Evolutionary conservation across 257 asterid genomes (phyloP).

Genomic region (Prunella vulgaris): DNA sequence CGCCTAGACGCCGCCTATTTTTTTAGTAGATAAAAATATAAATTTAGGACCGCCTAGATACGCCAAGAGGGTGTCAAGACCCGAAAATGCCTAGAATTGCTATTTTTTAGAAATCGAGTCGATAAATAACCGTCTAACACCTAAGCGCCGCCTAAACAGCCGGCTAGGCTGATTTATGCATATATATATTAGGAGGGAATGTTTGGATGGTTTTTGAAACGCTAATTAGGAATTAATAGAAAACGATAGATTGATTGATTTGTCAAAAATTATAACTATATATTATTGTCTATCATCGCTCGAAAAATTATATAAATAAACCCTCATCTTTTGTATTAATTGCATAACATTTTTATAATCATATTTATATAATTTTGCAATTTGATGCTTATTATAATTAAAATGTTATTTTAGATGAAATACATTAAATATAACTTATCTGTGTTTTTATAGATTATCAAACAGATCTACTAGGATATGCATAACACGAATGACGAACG

Average conservation of each 20-base stretch:
- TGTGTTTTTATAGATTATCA: background rate
- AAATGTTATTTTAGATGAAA: background rate
- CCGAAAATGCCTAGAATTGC: no score
- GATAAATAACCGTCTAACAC: no score
- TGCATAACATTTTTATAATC: no score
- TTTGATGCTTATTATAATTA: background rate
- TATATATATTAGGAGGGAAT: background rate
- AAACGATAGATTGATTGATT: background rate
- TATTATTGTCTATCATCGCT: background rate
- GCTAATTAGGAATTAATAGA: background rate
- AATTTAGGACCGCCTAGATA: no score
- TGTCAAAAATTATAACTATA: background rate
- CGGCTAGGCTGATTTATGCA: no score
- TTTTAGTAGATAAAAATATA: no score
- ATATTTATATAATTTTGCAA: no score
- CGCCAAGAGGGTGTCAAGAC: no score
- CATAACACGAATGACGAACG: background rate
- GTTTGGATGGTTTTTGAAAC: background rate
- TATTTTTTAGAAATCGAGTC: no score
- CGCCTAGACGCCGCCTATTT: no score
- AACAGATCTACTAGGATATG: background rate
- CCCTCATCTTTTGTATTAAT: no score
- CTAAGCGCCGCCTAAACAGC: no score
- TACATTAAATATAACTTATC: background rate
- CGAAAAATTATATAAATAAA: background rate